Conservation (phyloP, 2,329 filamentous ascomycete genomes). For the Pseudogymnoascus sp. region DNA sequence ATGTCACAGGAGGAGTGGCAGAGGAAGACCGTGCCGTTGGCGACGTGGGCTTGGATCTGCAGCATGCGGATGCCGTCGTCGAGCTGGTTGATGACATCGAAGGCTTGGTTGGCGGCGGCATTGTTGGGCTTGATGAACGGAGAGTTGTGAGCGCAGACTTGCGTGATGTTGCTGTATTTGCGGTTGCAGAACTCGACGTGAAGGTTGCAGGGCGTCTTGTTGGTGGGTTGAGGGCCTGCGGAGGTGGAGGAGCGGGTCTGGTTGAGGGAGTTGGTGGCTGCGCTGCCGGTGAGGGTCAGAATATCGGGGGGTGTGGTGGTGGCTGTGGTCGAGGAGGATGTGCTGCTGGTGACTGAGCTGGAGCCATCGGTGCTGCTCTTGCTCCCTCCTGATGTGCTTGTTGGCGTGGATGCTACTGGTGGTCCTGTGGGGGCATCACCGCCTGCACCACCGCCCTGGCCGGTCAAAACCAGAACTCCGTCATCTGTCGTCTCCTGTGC, state of each 20-base stretch:
- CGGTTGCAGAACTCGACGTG: slow-evolving; percentile 68
- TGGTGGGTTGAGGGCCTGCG: slow-evolving; percentile 44
- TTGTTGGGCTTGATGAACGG: slow-evolving; percentile 66
- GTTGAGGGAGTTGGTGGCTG: slow-evolving; percentile 32
- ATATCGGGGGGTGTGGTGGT: slow-evolving; percentile 21
- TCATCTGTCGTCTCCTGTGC: neutral
- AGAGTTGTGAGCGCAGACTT: slow-evolving; percentile 73
- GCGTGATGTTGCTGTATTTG: slow-evolving; percentile 74
- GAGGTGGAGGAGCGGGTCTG: slow-evolving; percentile 41
- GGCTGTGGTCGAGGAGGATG: slow-evolving; percentile 32
- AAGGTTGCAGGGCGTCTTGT: slow-evolving; percentile 74
- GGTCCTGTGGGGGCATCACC: neutral
- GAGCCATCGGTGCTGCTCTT: slow-evolving; percentile 21
- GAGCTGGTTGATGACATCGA: slow-evolving; percentile 61
- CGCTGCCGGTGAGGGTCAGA: slow-evolving; percentile 18
- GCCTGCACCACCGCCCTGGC: neutral
- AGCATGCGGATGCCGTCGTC: slow-evolving; percentile 66
- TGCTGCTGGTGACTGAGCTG: slow-evolving; percentile 27
- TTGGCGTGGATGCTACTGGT: neutral
- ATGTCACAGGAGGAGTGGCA: slow-evolving; percentile 81
- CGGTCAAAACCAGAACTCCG: neutral
- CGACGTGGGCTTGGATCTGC: slow-evolving; percentile 57
- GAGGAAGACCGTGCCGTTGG: slow-evolving; percentile 59
- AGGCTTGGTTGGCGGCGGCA: slow-evolving; percentile 66
- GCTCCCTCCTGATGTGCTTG: slow-evolving; percentile 12